phyloP scores from a whole-genome alignment of 2,329 filamentous ascomycete species.

The Cladobotryum mycophilum region DNA sequence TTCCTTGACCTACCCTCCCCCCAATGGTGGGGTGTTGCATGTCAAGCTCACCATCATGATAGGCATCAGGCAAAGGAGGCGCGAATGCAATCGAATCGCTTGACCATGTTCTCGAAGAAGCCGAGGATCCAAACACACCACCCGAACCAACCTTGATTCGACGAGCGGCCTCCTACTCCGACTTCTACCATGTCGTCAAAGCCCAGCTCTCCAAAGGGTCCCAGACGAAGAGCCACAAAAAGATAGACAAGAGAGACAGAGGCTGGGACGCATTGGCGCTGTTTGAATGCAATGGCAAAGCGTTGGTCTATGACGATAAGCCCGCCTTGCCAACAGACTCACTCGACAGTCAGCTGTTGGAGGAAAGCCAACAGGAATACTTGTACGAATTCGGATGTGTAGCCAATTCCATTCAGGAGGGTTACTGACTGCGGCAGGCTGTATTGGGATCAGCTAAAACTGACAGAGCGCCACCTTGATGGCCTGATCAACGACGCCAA shows the following conservation, averaged over 20 bases:
- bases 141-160: constrained; percentile 59
- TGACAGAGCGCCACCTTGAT: constrained; percentile 78
- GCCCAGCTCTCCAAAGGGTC: constrained; percentile 50
- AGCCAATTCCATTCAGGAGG: background rate
- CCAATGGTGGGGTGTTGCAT: constrained; percentile 10
- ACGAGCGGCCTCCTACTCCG: constrained; percentile 68
- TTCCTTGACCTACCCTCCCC: constrained; percentile 2
- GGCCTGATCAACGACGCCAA: constrained; percentile 72
- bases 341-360: constrained; percentile 62
- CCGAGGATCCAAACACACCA: constrained; percentile 49
- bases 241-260: constrained; percentile 32
- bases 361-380: constrained; percentile 81
- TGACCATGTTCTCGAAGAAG: constrained; percentile 52
- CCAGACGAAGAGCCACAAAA: constrained; percentile 33
- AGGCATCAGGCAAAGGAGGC: constrained; percentile 50
- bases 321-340: constrained; percentile 18
- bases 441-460: constrained; percentile 73
- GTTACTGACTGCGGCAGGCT: constrained; percentile 43
- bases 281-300: background rate
- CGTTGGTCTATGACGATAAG: constrained; percentile 20
- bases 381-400: constrained; percentile 46
- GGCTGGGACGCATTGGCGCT: constrained; percentile 47
- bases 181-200: constrained; percentile 62
- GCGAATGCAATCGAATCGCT: constrained; percentile 50
- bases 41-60: constrained; percentile 19